Evolutionary conservation across 192 early-diverging fungal species (phyloP).

Genomic region (Backusella australiensis): DNA sequence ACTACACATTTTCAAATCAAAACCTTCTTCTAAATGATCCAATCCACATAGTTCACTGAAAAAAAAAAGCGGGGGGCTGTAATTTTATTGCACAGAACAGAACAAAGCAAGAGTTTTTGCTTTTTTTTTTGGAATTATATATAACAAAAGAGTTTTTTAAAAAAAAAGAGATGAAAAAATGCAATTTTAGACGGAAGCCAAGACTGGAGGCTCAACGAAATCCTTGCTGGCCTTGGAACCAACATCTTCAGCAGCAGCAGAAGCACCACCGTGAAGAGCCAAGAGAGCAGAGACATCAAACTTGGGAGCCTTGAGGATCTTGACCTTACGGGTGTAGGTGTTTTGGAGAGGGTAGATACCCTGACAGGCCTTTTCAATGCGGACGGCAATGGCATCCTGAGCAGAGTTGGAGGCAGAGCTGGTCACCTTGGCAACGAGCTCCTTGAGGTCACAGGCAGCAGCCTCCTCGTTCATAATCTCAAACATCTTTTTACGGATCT

Average conservation of each 20-base stretch:
- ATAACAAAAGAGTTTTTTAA: background rate
- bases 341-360: constrained; percentile 98
- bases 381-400: constrained; percentile 91
- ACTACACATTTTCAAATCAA: too few relatives aligned
- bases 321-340: constrained; percentile 95
- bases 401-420: constrained; percentile 44
- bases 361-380: constrained; percentile 96
- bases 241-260: constrained; percentile 78
- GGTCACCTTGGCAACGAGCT: constrained; percentile 93
- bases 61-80: background rate
- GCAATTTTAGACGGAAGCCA: constrained; percentile 11
- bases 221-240: constrained; percentile 68
- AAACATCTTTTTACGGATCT: constrained; percentile 99
- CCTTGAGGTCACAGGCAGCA: constrained; percentile 85
- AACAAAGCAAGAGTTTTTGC: background rate
- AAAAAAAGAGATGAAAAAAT: background rate
- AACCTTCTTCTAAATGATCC: too few relatives aligned
- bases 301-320: constrained; percentile 98
- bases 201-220: constrained; percentile 84
- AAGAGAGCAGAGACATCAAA: constrained; percentile 94
- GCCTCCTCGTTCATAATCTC: constrained; percentile 94
- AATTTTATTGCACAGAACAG: background rate
- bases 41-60: background rate
- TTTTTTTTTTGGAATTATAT: background rate
- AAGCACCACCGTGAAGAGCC: constrained; percentile 91